Evolutionary conservation across 2,329 filamentous ascomycete species (phyloP), one percentile per base, ranked within the genome.

Genomic region (Botryosphaeria agaves): DNA sequence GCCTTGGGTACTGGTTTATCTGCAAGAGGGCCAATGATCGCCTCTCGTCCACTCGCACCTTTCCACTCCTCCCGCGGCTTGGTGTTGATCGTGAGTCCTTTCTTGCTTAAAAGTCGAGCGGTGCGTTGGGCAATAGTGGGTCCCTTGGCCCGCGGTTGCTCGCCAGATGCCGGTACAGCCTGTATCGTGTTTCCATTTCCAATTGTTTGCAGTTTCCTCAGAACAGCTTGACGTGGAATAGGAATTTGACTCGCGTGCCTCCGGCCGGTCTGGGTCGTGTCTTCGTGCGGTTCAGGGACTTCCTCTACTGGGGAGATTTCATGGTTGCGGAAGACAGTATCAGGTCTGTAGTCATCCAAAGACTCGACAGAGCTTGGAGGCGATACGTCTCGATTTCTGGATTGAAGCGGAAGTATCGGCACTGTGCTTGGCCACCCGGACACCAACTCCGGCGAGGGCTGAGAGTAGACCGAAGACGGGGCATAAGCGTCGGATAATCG

Each of bases 21-120:
- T 43, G 60, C 64, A 21, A 81, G 64, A 3, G 76, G 72, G 26
- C 65, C 63, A 19, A 79, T 65, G 33, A 81, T 61, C 20, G 67
- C 59, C 25, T 64, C 64, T 38, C 78, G 69, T 17, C 79, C 79
- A 46, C 73, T 82, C 21, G 72, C 71, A 12, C 78, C 78, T 42
- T 73, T 75, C 79, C 79, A 84, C 34, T 72, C 58, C 31, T 59
- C 54, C 26, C 52, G 51, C 4, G 72, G 70, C 14, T 62, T 59
- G 30, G 45, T 57, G 16, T 63, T 57, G 31, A 58, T 52, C 36
- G 41, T 35, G 11, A 44, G 29, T n/a, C 41, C 40, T 18, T 23
- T 23, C 21, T 23, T 12, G 9, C 12, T 23, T 9, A 23, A 23
- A 12, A 9, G n/a, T n/a, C n/a, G n/a, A n/a, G n/a, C n/a, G n/a